Percentiles rank a stretch among this genome's conserved stretches.
Evolutionary conservation across 2,329 filamentous ascomycete genomes (phyloP).

Genomic region (Coniochaeta hoffmannii): DNA sequence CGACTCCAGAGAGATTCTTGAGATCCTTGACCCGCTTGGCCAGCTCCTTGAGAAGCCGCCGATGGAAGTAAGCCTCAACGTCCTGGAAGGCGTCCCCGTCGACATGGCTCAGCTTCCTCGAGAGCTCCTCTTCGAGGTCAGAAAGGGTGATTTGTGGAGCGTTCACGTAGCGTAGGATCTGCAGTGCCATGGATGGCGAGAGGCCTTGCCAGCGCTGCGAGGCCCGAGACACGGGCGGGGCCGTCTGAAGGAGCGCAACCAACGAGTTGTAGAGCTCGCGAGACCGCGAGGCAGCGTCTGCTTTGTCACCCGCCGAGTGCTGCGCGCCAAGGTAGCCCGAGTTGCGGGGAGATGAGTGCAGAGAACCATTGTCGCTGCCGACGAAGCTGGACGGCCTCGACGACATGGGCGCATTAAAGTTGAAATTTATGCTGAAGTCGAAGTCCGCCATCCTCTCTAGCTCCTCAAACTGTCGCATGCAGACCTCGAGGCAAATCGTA

Average conservation of each 20-base stretch:
- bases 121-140: slow-evolving; percentile 42
- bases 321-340: slow-evolving; percentile 35
- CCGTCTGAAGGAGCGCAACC: slow-evolving; percentile 46
- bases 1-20: slow-evolving; percentile 42
- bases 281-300: slow-evolving; percentile 34
- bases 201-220: slow-evolving; percentile 44
- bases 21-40: slow-evolving; percentile 43
- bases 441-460: slow-evolving; percentile 27
- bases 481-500: slow-evolving; percentile 55
- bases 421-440: slow-evolving; percentile 26
- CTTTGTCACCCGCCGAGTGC: slow-evolving; percentile 26
- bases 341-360: slow-evolving; percentile 40
- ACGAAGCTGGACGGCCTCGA: slow-evolving; percentile 34
- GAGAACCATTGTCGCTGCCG: slow-evolving; percentile 9
- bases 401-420: slow-evolving; percentile 34
- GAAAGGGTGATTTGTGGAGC: slow-evolving; percentile 39
- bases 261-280: slow-evolving; percentile 45
- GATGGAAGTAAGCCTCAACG: slow-evolving; percentile 41
- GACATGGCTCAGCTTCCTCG: slow-evolving; percentile 33
- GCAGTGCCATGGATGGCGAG: slow-evolving; percentile 45
- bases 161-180: slow-evolving; percentile 51
- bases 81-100: slow-evolving; percentile 37
- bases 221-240: slow-evolving; percentile 32
- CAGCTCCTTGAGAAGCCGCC: slow-evolving; percentile 40
- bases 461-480: slow-evolving; percentile 52